phyloP scores from a whole-genome alignment of 441 rosid genomes.

The Populus hybrid region DNA sequence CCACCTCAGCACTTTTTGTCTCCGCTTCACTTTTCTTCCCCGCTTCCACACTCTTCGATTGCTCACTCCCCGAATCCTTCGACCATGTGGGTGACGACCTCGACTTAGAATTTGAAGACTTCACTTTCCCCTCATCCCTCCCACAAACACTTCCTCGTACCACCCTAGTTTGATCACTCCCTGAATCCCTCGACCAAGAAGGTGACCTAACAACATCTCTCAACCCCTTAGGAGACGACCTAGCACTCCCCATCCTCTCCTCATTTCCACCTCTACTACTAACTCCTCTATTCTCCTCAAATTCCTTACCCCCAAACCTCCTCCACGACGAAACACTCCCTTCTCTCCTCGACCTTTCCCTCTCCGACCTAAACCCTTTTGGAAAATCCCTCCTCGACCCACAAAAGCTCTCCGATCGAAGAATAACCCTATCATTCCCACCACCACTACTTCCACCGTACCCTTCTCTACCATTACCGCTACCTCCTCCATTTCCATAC shows the following conservation, averaged over 20 bases:
- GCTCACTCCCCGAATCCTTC: conserved; percentile 50
- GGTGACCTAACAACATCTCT: conserved; percentile 63
- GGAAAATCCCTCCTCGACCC: conserved; percentile 84
- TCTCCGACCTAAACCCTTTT: conserved; percentile 80
- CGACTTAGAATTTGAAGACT: conserved; percentile 22
- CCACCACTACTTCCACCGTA: conserved; percentile 20
- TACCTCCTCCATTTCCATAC: conserved; percentile 41
- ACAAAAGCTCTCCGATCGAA: conserved; percentile 77
- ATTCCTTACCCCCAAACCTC: conserved; percentile 61
- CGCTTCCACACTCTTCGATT: conserved; percentile 49
- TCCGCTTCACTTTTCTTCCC: conserved; percentile 17
- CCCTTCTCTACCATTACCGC: conserved; percentile 43
- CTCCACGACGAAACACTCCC: conserved; percentile 84
- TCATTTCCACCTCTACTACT: conserved; percentile 25
- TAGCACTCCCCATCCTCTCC: conserved; percentile 22
- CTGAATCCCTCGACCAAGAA: conserved; percentile 64
- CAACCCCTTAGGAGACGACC: conserved; percentile 36
- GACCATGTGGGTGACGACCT: conserved; percentile 35
- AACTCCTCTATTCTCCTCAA: conserved; percentile 30
- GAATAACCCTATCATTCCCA: conserved; percentile 34
- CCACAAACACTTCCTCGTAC: conserved; percentile 18
- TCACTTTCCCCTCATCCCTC: conserved; percentile 42
- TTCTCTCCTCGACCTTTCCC: conserved; percentile 81
- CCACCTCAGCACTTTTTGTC: conserved; percentile 23
- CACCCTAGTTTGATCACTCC: conserved; percentile 27